Percentiles rank a stretch among this genome's conserved stretches.
Conservation (phyloP, 148 eudicot species). For the Silene latifolia region DNA sequence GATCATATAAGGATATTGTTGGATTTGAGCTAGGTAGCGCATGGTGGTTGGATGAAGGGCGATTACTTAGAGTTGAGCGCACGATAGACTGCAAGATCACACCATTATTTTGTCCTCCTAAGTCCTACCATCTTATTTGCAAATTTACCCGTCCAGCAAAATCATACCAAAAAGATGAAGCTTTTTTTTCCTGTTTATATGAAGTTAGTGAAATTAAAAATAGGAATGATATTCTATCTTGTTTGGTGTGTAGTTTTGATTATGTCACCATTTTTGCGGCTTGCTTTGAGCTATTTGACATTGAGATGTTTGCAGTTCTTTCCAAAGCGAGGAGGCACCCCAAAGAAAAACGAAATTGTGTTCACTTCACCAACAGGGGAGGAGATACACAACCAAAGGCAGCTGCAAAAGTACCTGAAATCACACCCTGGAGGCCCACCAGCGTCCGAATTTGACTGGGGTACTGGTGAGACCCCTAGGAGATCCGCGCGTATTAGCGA, state of each 20-base stretch:
- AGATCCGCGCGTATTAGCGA: constrained; percentile 71
- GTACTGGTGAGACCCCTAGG: constrained; percentile 81
- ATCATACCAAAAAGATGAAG: no score
- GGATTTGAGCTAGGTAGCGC: no score
- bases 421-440: constrained; percentile 72
- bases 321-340: constrained; percentile 69
- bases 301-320: constrained; percentile 42
- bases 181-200: no score
- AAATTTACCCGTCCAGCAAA: no score
- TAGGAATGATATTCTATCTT: no score
- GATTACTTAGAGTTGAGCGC: no score
- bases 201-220: no score
- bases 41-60: no score
- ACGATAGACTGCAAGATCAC: no score
- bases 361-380: constrained; percentile 86
- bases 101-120: no score
- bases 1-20: no score
- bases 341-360: constrained; percentile 60
- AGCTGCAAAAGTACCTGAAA: constrained; percentile 78
- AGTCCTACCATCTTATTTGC: no score
- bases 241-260: not conserved
- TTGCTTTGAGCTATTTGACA: not conserved
- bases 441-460: constrained; percentile 74
- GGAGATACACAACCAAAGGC: constrained; percentile 59
- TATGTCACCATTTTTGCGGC: not conserved